Evolutionary conservation across 202 grass and related monocot species (phyloP).

Genomic region (Cymbopogon flexuosus): DNA sequence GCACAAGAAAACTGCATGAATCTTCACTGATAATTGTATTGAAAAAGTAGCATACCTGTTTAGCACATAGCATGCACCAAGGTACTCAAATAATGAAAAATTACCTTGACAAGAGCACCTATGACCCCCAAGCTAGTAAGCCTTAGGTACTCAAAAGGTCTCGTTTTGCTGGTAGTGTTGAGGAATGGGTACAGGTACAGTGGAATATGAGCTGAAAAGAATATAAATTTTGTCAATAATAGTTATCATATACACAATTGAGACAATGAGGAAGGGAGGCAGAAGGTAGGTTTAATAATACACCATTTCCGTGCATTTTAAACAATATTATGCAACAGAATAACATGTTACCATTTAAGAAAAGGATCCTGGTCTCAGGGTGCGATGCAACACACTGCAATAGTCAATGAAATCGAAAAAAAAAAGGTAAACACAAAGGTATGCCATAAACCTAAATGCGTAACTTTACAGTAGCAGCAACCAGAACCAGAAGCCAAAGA

Average conservation of each 20-base stretch:
- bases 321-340: background rate
- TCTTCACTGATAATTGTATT: background rate
- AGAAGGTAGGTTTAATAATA: background rate
- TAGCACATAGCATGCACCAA: background rate
- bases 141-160: slow-evolving; percentile 90
- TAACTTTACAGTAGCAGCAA: background rate
- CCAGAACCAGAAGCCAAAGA: background rate
- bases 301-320: background rate
- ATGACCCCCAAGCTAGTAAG: slow-evolving; percentile 96
- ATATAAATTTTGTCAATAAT: slow-evolving; percentile 3
- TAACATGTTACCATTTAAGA: slow-evolving; percentile 68
- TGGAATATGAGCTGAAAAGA: slow-evolving; percentile 81
- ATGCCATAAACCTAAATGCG: background rate
- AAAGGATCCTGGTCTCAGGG: slow-evolving; percentile 86
- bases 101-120: slow-evolving; percentile 95
- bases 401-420: background rate
- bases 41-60: background rate
- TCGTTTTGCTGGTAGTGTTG: slow-evolving; percentile 94
- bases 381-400: slow-evolving; percentile 94
- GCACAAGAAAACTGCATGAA: background rate
- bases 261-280: background rate
- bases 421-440: slow-evolving; percentile 3
- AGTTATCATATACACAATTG: background rate
- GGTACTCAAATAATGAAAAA: too few species aligned
- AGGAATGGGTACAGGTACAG: slow-evolving; percentile 90